These are phyloP conservation scores for Zygosaccharomyces sapae DNA, from an alignment of 1,139 yeast species.

Conservation along the genomic window DNA sequence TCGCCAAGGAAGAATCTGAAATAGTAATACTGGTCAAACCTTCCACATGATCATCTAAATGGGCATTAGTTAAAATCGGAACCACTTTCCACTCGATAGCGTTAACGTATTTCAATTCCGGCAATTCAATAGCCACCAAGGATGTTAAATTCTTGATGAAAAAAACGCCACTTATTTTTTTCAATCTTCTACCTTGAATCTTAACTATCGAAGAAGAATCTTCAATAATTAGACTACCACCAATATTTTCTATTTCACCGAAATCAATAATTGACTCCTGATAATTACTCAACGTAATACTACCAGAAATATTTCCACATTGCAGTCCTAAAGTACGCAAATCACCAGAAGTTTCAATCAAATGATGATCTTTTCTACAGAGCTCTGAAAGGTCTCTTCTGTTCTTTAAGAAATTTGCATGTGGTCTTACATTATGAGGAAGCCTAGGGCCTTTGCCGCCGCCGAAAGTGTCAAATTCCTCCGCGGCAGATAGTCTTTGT, in stretches of 20 bases:
- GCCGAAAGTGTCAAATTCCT: slow-evolving; percentile 10
- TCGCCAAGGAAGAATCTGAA: slow-evolving; percentile 66
- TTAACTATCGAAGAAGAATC: slow-evolving; percentile 54
- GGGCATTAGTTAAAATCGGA: slow-evolving; percentile 62
- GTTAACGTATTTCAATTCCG: slow-evolving; percentile 47
- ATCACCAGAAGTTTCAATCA: slow-evolving; percentile 42
- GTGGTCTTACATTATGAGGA: slow-evolving; percentile 12
- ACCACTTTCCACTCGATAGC: slow-evolving; percentile 61
- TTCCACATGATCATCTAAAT: slow-evolving; percentile 48
- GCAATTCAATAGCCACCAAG: slow-evolving; percentile 52
- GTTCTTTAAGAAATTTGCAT: slow-evolving; percentile 1
- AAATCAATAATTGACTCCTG: slow-evolving; percentile 50
- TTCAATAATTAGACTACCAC: slow-evolving; percentile 54
- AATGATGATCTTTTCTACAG: slow-evolving; percentile 36
- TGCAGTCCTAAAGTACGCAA: slow-evolving; percentile 40
- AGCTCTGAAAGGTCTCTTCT: slow-evolving; percentile 17
- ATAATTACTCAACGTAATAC: slow-evolving; percentile 45
- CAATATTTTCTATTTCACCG: slow-evolving; percentile 46
- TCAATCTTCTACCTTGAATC: slow-evolving; percentile 50
- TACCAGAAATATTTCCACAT: slow-evolving; percentile 52
- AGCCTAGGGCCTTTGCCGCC: slow-evolving; percentile 7
- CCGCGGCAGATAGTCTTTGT: background rate
- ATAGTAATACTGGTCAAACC: slow-evolving; percentile 52
- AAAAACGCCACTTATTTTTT: slow-evolving; percentile 47
- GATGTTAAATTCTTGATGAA: slow-evolving; percentile 57